These are phyloP conservation scores for Lichtheimia ornata DNA, from an alignment of 371 early-diverging fungal genomes.

Conservation along the genomic window DNA sequence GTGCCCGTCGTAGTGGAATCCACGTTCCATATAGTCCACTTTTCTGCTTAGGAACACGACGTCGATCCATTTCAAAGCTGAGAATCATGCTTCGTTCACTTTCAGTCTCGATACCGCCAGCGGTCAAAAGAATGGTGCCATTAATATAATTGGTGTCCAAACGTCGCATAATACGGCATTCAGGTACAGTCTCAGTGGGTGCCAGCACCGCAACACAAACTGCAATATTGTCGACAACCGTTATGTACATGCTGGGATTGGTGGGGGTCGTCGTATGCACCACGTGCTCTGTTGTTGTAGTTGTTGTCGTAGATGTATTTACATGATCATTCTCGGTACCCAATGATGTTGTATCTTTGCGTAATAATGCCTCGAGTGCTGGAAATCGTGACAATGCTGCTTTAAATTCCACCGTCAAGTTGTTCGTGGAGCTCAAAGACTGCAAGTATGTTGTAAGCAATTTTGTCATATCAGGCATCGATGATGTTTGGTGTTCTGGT, in stretches of 20 bases:
- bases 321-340: conserved; percentile 1
- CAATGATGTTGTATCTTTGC: conserved; percentile 25
- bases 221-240: conserved; percentile 73
- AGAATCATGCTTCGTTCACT: conserved; percentile 85
- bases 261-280: conserved; percentile 24
- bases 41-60: conserved; percentile 73
- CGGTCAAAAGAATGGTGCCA: conserved; percentile 78
- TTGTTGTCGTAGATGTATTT: background rate
- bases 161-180: conserved; percentile 70
- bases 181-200: conserved; percentile 43
- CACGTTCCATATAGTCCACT: conserved; percentile 84
- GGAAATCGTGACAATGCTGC: conserved; percentile 41
- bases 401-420: conserved; percentile 29
- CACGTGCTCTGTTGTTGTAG: conserved; percentile 10
- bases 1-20: conserved; percentile 87
- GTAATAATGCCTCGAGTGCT: conserved; percentile 39
- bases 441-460: conserved; percentile 43
- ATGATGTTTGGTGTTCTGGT: background rate
- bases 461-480: conserved; percentile 28
- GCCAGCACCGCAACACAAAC: conserved; percentile 74
- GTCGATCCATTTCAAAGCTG: conserved; percentile 81
- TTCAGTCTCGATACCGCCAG: conserved; percentile 86
- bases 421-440: conserved; percentile 11
- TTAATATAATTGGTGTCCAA: conserved; percentile 84
- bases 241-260: conserved; percentile 68